A percentile compares a stretch with the other conserved stretches of the same genome.
Conservation (phyloP, 768 basidiomycete species). For the Leccinum sublutescens region DNA sequence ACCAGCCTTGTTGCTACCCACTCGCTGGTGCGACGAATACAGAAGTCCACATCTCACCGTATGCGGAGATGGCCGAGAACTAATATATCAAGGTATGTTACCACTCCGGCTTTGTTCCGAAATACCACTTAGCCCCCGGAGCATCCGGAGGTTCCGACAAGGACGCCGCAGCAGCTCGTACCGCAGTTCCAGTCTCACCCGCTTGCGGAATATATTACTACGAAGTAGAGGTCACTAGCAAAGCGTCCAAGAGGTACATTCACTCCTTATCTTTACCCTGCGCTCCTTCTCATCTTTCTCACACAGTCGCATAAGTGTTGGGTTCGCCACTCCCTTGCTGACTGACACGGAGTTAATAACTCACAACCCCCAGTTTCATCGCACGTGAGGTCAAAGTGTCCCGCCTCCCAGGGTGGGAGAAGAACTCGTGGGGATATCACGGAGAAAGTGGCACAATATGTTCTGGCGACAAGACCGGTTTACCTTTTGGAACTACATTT, state of each 20-base stretch:
- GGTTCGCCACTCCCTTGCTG: constrained; percentile 44
- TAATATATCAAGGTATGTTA: constrained; percentile 63
- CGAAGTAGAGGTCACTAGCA: constrained; percentile 82
- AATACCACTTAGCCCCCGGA: constrained; percentile 29
- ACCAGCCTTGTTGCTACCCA: constrained; percentile 60
- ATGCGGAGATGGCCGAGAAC: constrained; percentile 68
- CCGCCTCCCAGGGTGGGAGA: constrained; percentile 85
- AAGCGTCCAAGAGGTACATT: constrained; percentile 74
- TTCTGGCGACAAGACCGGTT: constrained; percentile 69
- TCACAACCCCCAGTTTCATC: constrained; percentile 52
- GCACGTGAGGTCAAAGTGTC: constrained; percentile 61
- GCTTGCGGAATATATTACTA: constrained; percentile 94
- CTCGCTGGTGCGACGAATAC: constrained; percentile 75
- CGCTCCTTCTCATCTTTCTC: constrained; percentile 16
- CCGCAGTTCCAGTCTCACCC: constrained; percentile 73
- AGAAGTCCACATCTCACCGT: constrained; percentile 59
- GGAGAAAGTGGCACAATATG: constrained; percentile 86
- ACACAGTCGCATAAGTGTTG: constrained; percentile 74
- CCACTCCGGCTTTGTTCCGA: background rate
- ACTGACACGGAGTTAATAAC: constrained; percentile 9
- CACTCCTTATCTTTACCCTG: background rate
- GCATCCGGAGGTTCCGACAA: constrained; percentile 60
- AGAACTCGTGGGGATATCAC: constrained; percentile 87
- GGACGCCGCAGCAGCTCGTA: constrained; percentile 83
- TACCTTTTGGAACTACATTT: constrained; percentile 74